Evolutionary conservation across 306 rosid genomes (phyloP).

Genomic region (Vigna angularis): DNA sequence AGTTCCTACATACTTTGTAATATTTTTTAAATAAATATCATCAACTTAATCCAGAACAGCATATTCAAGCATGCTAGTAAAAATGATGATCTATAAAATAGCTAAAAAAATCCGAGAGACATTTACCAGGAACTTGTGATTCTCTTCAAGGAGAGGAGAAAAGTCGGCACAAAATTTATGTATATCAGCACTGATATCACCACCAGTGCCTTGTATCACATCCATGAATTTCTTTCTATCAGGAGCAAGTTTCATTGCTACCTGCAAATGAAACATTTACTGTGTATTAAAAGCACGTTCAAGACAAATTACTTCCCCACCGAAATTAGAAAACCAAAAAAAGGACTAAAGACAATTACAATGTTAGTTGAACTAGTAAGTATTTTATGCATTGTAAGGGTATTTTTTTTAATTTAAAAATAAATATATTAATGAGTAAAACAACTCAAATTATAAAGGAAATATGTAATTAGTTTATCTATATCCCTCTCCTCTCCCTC

Average conservation of each 20-base stretch:
- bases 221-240: constrained; percentile 98
- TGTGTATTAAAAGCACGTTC: constrained; percentile 7
- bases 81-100: constrained; percentile 18
- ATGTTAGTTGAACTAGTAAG: background rate
- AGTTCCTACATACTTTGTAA: constrained; percentile 6
- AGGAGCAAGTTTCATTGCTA: constrained; percentile 99
- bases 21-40: no score
- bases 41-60: constrained; percentile 1
- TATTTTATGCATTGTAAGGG: background rate
- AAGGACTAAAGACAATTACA: background rate
- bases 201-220: constrained; percentile 77
- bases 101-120: constrained; percentile 23
- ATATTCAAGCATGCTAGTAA: constrained; percentile 3
- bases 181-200: constrained; percentile 73
- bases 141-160: constrained; percentile 81
- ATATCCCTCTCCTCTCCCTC: background rate
- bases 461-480: background rate
- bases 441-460: background rate
- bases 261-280: constrained; percentile 51
- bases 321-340: background rate
- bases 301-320: background rate
- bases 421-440: background rate
- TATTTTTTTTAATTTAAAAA: background rate
- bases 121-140: constrained; percentile 94
- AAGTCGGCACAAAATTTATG: constrained; percentile 72